These are phyloP conservation scores for Albifimbria verrucaria DNA, from an alignment of 2,329 filamentous ascomycete genomes.

Conservation along the genomic window DNA sequence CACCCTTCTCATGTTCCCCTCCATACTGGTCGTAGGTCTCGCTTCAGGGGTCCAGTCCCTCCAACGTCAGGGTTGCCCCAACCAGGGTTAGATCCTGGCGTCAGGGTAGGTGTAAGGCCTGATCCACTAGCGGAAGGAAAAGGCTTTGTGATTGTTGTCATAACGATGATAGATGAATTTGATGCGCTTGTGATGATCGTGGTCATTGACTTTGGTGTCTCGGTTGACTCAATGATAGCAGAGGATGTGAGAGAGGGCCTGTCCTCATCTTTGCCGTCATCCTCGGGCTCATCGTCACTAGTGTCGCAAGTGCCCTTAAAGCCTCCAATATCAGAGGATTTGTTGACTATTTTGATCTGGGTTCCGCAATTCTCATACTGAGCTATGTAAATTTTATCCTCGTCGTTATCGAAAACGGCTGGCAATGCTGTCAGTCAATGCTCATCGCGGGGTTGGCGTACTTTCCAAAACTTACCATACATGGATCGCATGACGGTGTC, in stretches of 20 bases:
- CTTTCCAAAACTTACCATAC: slow-evolving; percentile 35
- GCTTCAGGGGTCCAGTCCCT: too few species aligned
- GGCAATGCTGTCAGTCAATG: not conserved
- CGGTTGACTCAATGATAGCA: not conserved
- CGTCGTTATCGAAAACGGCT: slow-evolving; percentile 51
- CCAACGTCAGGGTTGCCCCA: too few species aligned
- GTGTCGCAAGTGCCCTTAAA: slow-evolving; percentile 13
- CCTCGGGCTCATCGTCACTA: not conserved
- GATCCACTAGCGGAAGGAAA: not conserved
- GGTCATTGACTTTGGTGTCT: not conserved
- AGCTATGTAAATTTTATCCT: slow-evolving; percentile 44
- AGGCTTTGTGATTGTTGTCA: not conserved
- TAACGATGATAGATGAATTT: not conserved
- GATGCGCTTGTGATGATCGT: not conserved
- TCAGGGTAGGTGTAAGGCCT: too few species aligned
- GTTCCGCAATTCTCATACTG: slow-evolving; percentile 49
- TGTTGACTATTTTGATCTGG: slow-evolving; percentile 12
- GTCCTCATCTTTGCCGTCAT: not conserved
- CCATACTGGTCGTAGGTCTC: not conserved
- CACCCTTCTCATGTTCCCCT: not conserved
- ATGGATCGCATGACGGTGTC: slow-evolving; percentile 52
- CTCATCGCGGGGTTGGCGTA: not conserved
- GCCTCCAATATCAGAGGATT: slow-evolving; percentile 7
- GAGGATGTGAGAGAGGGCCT: not conserved
- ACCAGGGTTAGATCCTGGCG: too few species aligned